Percentiles rank a stretch among this genome's conserved stretches.
Conservation (phyloP, 2,329 filamentous ascomycete species). For the Cladorrhinum sp. region DNA sequence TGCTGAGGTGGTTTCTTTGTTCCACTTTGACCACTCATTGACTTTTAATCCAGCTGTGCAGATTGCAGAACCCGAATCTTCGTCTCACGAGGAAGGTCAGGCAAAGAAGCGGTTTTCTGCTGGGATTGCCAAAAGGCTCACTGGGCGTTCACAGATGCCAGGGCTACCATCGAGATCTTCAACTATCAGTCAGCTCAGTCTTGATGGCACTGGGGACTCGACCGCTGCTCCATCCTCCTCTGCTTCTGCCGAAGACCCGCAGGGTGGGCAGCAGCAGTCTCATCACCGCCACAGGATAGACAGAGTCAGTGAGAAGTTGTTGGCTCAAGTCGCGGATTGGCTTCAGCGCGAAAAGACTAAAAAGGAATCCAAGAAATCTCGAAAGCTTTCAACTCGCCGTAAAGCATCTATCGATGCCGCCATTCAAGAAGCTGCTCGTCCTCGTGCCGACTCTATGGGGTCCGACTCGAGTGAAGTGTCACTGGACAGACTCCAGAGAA, state of each 20-base stretch:
- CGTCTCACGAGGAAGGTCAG: conserved; percentile 36
- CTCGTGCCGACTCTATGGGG: conserved; percentile 53
- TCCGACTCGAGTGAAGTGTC: conserved; percentile 70
- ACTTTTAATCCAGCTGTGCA: conserved; percentile 46
- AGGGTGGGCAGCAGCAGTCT: conserved; percentile 29
- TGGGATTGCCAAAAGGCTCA: conserved; percentile 43
- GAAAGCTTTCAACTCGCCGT: conserved; percentile 41
- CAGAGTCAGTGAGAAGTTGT: conserved; percentile 51
- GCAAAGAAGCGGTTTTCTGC: conserved; percentile 46
- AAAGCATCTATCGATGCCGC: conserved; percentile 34
- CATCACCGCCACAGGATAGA: conserved; percentile 37
- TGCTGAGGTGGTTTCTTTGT: background rate
- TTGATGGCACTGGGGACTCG: conserved; percentile 33
- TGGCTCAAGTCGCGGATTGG: conserved; percentile 80
- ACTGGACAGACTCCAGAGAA: conserved; percentile 76
- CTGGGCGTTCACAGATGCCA: conserved; percentile 40
- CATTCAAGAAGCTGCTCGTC: conserved; percentile 11
- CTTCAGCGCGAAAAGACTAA: conserved; percentile 74
- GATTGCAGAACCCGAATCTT: conserved; percentile 51
- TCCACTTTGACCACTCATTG: background rate
- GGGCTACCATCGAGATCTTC: conserved; percentile 46
- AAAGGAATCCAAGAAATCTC: conserved; percentile 54
- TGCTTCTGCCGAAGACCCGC: conserved; percentile 29
- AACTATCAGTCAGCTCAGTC: conserved; percentile 36
- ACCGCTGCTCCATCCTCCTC: conserved; percentile 28